Evolutionary conservation across 345 rosid species (phyloP).

Genomic region (Psidium guajava): DNA sequence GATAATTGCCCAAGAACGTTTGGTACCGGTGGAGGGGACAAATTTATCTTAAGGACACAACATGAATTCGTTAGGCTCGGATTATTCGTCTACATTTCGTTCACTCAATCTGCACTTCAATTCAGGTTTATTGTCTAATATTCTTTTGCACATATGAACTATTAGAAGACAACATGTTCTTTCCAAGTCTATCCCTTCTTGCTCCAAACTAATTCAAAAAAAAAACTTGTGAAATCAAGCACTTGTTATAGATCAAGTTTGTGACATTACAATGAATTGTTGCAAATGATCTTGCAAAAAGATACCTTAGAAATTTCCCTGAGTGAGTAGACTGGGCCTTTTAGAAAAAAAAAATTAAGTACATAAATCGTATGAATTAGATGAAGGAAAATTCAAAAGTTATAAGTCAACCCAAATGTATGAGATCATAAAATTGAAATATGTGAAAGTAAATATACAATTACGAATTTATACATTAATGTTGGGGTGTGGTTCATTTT

Average conservation of each 20-base stretch:
- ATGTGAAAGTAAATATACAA: not conserved
- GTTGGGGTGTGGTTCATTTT: not conserved
- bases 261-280: not conserved
- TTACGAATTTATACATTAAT: not conserved
- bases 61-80: too few species aligned
- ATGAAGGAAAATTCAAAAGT: not conserved
- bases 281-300: not conserved
- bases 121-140: too few species aligned
- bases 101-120: too few species aligned
- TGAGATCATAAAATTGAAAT: not conserved
- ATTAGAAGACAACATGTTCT: too few species aligned
- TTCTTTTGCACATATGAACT: too few species aligned
- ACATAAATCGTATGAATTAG: not conserved
- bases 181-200: too few species aligned
- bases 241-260: not conserved
- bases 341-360: not conserved
- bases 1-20: too few species aligned
- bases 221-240: too few species aligned
- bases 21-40: too few species aligned
- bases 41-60: too few species aligned
- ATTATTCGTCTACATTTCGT: too few species aligned
- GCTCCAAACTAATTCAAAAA: too few species aligned
- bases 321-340: not conserved
- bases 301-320: not conserved
- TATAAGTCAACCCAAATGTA: not conserved